Evolutionary conservation across 208 protist species (phyloP), one percentile per base, ranked within the genome.

Genomic region (Herpetomonas tarakana): DNA sequence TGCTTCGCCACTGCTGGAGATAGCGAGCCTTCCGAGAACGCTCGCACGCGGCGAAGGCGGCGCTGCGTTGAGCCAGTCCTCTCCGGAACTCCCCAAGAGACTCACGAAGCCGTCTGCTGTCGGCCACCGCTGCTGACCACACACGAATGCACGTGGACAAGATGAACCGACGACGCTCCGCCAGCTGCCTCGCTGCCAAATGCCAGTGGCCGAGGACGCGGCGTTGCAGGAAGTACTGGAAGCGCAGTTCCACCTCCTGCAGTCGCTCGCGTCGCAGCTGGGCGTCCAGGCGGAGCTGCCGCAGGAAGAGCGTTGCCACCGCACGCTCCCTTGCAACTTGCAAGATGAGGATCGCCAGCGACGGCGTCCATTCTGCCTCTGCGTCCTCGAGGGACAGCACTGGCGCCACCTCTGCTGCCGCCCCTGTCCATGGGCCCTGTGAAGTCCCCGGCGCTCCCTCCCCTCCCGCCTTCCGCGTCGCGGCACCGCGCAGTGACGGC

Each of bases 331-430:
- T 66, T 11, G 83, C 78, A 12, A 87, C 65, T 16, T 76, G 62
- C 29, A 93, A 58, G 44, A 93, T 74, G 27, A 94, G 47, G 7
- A 91, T 26, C 21, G 83, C 78, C 14, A 91, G 65, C 28, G 87
- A 94, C 7, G 38, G 74, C 18, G 1, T n/a, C 16, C 14, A 45
- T 25, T 66, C 45, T 3, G 9, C 18, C 19, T 52, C 52, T 39
- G 62, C 61, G 30, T 60, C 21, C 21, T 26, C 19, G n/a, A 60
- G 41, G 12, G 55, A 38, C 52, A 14, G 27, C 16, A 2, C 7
- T 38, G 19, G 31, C 29, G 12, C 29, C 41, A 16, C n/a, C n/a
- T n/a, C n/a, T n/a, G n/a, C n/a, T n/a, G n/a, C n/a, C n/a, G n/a
- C n/a, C n/a, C n/a, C n/a, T n/a, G n/a, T n/a, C n/a, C n/a, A n/a